Base-by-base conservation (phyloP, 176 grass and related monocot species). In the Paspalum notatum region DNA sequence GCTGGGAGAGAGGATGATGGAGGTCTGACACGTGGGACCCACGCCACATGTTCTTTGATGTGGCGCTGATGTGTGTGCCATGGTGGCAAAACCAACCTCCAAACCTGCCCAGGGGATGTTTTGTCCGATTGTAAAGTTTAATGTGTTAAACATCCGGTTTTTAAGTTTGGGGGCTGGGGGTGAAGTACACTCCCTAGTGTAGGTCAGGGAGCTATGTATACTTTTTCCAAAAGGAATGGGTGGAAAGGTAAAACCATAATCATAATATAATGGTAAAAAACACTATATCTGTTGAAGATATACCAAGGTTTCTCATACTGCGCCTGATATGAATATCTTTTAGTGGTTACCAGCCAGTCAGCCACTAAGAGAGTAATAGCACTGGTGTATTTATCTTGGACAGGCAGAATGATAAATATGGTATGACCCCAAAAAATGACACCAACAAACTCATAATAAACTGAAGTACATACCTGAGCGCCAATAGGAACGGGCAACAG, bases 401-500 rank as follows among this genome's bases (percentile, higher is more conserved):
- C 59, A 15, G 8, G 27, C 16, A 76, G 71, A 71, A 78, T 72
- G 58, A 16, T 50, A 57, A 76, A 58, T 57, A 59, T 32, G 15
- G 24, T 4, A 39, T 26, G 7, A 9, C 11, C 10, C 32, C 17
- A 73, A 65, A 75, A 16, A 78, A 66, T 17, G 43, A 18, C 21
- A 87, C 38, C 51, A 41, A 66, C 54, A 39, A 0, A 9, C 51
- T 57, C 38, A 84, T 56, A 60, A 87, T 65, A 86, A 86, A 81
- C 18, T 26, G 71, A 82, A 87, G 4, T 44, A 56, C 17, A 77
- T 99, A 96, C 93, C 92, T 99, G 93, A 15, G 93, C 97, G 64
- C 93, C 93, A 86, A 99, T 90, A 88, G 97, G 97, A 63, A 99
- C 87, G 69, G 97, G 87, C 82, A 99, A 71, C 68, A 99, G 74